Evolutionary conservation across 352 stramenopile genomes (phyloP), one percentile per base, ranked within the genome.

Genomic region (Phytophthora sansomeana): DNA sequence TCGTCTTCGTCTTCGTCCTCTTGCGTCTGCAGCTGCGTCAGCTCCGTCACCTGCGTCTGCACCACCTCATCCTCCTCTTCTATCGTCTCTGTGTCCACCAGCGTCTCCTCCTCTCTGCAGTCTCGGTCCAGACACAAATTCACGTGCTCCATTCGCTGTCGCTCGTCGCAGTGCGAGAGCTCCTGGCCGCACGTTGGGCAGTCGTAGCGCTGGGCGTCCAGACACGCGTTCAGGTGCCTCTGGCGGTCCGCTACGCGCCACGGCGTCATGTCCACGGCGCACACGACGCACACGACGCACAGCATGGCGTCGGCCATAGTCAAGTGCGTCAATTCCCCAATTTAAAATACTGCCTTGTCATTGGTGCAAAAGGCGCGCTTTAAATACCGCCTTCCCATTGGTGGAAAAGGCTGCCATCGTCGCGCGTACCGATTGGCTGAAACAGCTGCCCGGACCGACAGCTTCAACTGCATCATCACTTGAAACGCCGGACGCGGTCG

Each of bases 211-310:
- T 66, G 52, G 3, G 53, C 60, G 52, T 96, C 88, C 16, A 96
- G 70, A 67, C 88, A 96, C 49, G 68, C 74, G 52, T 96, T 96
- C 28, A 96, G 63, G 61, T 96, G 88, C 58, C 77, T 55, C 11
- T 82, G 76, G 8, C 82, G 77, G 33, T 89, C 68, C 9, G 75
- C 11, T 50, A 93, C 67, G 13, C 55, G 67, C 75, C 77, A 84
- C 30, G 38, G 36, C 41, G 81, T 77, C 67, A 94, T 67, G 62
- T 92, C 83, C 41, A 83, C 60, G 17, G 79, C 62, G 74, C 86
- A 94, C 55, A 94, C 68, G 36, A 80, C 62, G 74, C 86, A 94
- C 55, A 94, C 68, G 36, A 80, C 55, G 63, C 86, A 94, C 9
- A 39, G 57, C 66, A 80, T 58, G 10, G 55, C 55, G 46, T 74